Evolutionary conservation across 495 filamentous ascomycete genomes (phyloP), one percentile per base, ranked within the genome.

Genomic region (Talaromyces adpressus): DNA sequence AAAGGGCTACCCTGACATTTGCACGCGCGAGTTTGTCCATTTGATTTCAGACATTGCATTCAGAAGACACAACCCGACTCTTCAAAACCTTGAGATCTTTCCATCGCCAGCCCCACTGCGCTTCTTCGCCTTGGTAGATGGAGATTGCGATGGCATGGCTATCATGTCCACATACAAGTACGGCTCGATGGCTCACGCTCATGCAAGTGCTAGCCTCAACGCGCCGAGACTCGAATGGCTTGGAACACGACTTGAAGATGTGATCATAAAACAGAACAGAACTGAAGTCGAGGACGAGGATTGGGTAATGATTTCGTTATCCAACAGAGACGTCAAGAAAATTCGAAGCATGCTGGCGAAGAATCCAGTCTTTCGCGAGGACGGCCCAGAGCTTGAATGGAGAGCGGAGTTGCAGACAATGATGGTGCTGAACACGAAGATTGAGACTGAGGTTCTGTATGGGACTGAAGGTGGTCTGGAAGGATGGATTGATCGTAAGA

Each of bases 1-100:
- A 1, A 98, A 97, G 79, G 94, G 94, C 0, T 98, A 95, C 72
- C 93, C 94, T 0, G 94, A 98, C 68, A 79, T 97, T 25, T 80
- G 83, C 5, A 96, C 93, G 0, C 76, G 95, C 34, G 81, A 83
- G 51, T 92, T 97, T 67, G 41, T 79, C 39, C 73, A 69, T 67
- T 69, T 65, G 54, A 61, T 81, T 32, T 70, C 68, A 61, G 60
- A 79, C 34, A 56, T 65, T 52, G 39, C 65, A 32, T 34, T 66
- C 63, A 64, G 52, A 22, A 59, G 29, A 29, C n/a, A 49, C 22
- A 64, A 27, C 12, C 2, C 41, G 11, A 11, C 18, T 20, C 36
- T 52, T 8, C 41, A 30, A 18, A 34, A 58, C 23, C 3, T 53
- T 14, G 30, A 62, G 5, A 62, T 52, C 16, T 30, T n/a, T 11